These are phyloP conservation scores for Pseudocercospora eumusae DNA, from an alignment of 2,329 filamentous ascomycete genomes.

Conservation along the genomic window DNA sequence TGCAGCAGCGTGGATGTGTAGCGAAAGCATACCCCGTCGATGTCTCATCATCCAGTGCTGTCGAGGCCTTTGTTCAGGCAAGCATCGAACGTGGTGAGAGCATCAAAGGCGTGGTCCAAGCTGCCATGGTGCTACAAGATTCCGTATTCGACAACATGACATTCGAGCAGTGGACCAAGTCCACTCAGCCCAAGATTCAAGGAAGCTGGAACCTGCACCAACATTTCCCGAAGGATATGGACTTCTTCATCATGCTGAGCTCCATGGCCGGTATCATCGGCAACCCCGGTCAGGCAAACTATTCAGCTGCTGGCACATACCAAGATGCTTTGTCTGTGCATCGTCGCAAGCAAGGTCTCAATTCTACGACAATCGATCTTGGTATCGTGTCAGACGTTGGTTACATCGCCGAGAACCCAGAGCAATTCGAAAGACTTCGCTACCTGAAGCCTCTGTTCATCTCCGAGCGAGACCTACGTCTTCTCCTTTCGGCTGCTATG, in stretches of 20 bases:
- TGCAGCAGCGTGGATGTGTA: neutral
- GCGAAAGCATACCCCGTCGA: conserved; percentile 5
- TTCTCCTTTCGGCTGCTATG: conserved; percentile 10
- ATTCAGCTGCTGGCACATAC: conserved; percentile 30
- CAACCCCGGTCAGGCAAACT: conserved; percentile 30
- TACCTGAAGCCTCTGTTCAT: conserved; percentile 9
- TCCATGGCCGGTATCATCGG: conserved; percentile 29
- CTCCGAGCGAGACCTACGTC: conserved; percentile 12
- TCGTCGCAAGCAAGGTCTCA: conserved; percentile 29
- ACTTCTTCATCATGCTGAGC: conserved; percentile 37
- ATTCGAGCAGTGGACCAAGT: conserved; percentile 16
- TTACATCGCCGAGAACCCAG: conserved; percentile 13
- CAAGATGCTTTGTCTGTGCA: conserved; percentile 32
- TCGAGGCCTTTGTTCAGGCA: neutral
- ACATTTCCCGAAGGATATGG: conserved; percentile 23
- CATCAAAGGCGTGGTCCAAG: conserved; percentile 33
- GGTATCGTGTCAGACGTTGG: conserved; percentile 38
- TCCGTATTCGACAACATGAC: conserved; percentile 31
- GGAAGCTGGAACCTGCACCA: conserved; percentile 34
- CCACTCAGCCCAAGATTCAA: conserved; percentile 31
- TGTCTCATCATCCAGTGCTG: neutral
- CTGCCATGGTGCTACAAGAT: conserved; percentile 38
- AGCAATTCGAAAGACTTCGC: conserved; percentile 11
- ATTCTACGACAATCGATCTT: conserved; percentile 32
- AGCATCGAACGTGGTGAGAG: neutral